A percentile compares a stretch with the other conserved stretches of the same genome.
phyloP scores from a whole-genome alignment of 2,329 filamentous ascomycete species.

The Aspergillus awamori region DNA sequence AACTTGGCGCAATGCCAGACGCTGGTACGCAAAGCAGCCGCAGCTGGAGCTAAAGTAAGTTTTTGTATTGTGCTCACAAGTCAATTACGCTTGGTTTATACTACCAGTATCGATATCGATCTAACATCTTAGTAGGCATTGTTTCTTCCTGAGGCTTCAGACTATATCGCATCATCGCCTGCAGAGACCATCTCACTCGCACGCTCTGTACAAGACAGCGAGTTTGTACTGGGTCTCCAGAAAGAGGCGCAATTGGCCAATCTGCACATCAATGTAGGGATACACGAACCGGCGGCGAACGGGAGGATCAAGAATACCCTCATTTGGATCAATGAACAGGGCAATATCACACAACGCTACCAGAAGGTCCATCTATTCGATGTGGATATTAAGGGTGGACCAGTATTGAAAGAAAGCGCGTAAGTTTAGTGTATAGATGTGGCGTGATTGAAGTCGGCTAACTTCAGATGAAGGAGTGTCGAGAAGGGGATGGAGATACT shows the following conservation, averaged over 20 bases:
- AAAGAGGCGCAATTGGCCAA: conserved; percentile 64
- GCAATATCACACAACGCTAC: conserved; percentile 66
- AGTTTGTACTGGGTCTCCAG: conserved; percentile 77
- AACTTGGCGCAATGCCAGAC: conserved; percentile 79
- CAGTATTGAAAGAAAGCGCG: conserved; percentile 64
- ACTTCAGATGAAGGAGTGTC: conserved; percentile 54
- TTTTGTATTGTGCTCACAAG: background rate
- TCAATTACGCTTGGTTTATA: background rate
- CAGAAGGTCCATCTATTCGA: conserved; percentile 94
- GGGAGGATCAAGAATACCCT: conserved; percentile 64
- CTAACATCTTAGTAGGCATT: conserved; percentile 59
- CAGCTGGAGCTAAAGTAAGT: conserved; percentile 73
- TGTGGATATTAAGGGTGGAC: conserved; percentile 60
- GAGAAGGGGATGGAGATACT: conserved; percentile 67
- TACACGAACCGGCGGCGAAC: conserved; percentile 71
- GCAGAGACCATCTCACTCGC: conserved; percentile 72
- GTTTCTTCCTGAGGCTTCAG: conserved; percentile 88
- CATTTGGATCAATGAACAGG: conserved; percentile 66
- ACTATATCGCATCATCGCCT: conserved; percentile 77
- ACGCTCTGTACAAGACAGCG: conserved; percentile 64
- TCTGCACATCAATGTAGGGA: conserved; percentile 80
- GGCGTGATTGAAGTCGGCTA: background rate
- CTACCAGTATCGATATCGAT: background rate
- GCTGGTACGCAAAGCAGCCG: conserved; percentile 72
- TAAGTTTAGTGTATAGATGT: conserved; percentile 25